Evolutionary conservation across 805 yeast species (phyloP).

Genomic region (Pachysolen tannophilus): DNA sequence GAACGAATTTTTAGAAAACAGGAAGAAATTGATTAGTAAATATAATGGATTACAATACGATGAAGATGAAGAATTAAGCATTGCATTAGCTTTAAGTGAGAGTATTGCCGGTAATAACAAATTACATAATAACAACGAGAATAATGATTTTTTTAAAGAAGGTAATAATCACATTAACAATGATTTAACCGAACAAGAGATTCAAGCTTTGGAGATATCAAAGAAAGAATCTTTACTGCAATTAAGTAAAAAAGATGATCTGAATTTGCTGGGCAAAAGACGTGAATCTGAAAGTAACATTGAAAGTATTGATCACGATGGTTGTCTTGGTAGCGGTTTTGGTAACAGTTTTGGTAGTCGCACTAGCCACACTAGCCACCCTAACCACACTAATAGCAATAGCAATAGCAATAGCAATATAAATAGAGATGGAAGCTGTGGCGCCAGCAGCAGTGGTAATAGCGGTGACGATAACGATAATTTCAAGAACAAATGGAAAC

Average conservation of each 20-base stretch:
- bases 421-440: background rate
- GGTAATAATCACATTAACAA: background rate
- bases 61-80: conserved; percentile 30
- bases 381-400: too few species aligned
- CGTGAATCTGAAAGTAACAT: too few species aligned
- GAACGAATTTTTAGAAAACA: conserved; percentile 17
- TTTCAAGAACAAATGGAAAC: too few species aligned
- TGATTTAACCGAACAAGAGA: too few species aligned
- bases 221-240: background rate
- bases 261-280: too few species aligned
- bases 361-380: too few species aligned
- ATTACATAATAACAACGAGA: background rate
- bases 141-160: background rate
- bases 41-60: conserved; percentile 37
- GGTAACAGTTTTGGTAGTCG: too few species aligned
- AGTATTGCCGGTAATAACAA: conserved; percentile 13
- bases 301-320: too few species aligned
- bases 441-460: background rate
- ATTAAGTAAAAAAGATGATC: too few species aligned
- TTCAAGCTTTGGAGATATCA: conserved; percentile 1
- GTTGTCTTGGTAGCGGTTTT: too few species aligned
- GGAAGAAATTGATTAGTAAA: conserved; percentile 27
- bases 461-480: conserved; percentile 1
- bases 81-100: conserved; percentile 35
- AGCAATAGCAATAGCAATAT: too few species aligned